Conservation (phyloP, 192 early-diverging fungal genomes). For the Rhizophagus clarus region DNA sequence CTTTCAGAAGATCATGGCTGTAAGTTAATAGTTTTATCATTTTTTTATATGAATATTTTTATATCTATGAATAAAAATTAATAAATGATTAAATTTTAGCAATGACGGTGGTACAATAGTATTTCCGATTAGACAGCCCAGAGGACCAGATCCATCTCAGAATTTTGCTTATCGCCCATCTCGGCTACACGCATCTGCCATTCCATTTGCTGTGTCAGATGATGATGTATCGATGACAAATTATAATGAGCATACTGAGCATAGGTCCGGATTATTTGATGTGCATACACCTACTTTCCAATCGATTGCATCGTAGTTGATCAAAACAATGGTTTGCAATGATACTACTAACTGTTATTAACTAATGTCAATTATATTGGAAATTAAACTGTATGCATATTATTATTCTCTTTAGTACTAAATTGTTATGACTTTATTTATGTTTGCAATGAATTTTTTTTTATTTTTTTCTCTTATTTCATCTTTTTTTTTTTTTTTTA, state of each 20-base stretch:
- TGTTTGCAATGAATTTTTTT: neutral
- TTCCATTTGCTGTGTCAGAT: slow-evolving; percentile 24
- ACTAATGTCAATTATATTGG: neutral
- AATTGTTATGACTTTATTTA: neutral
- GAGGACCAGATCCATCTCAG: slow-evolving; percentile 70
- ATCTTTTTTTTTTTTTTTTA: neutral
- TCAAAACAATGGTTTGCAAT: neutral
- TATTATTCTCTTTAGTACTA: neutral
- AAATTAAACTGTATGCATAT: neutral
- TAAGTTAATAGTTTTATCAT: slow-evolving; percentile 1
- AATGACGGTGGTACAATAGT: slow-evolving; percentile 43
- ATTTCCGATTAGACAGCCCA: slow-evolving; percentile 73
- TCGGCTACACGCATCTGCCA: slow-evolving; percentile 23
- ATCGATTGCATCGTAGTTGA: slow-evolving; percentile 28
- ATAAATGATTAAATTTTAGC: slow-evolving; percentile 4
- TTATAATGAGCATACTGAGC: slow-evolving; percentile 7
- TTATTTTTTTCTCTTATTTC: neutral
- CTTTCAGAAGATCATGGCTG: slow-evolving; percentile 34
- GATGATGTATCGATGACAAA: slow-evolving; percentile 1
- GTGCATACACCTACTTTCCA: slow-evolving; percentile 30
- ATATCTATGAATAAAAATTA: neutral
- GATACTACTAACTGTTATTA: neutral
- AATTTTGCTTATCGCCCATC: slow-evolving; percentile 67
- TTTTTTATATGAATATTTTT: neutral
- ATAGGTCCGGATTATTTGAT: slow-evolving; percentile 25